phyloP scores from a whole-genome alignment of 1,284 basidiomycete species.

The Cryptococcus jaspeensis region DNA sequence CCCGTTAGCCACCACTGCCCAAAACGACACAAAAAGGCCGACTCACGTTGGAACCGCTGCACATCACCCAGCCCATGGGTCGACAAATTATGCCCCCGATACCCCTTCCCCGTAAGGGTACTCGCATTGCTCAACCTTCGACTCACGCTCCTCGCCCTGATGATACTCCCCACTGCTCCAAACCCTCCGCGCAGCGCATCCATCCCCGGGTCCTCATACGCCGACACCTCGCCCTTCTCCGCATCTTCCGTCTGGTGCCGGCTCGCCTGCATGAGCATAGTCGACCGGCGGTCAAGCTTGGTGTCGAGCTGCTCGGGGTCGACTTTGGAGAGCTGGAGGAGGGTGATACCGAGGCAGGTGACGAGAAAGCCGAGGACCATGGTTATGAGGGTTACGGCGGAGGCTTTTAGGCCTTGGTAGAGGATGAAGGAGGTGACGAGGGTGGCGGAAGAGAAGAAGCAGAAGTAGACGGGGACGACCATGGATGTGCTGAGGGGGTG shows the following conservation, averaged over 20 bases:
- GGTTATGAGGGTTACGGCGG: conserved; percentile 74
- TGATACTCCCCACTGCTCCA: conserved; percentile 82
- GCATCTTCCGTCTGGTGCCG: conserved; percentile 61
- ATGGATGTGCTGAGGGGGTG: conserved; percentile 59
- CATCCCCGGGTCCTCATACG: conserved; percentile 64
- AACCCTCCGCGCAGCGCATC: conserved; percentile 86
- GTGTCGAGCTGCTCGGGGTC: conserved; percentile 57
- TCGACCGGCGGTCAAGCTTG: conserved; percentile 74
- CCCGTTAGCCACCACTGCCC: not conserved
- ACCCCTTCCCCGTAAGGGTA: conserved; percentile 13
- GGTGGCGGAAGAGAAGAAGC: conserved; percentile 76
- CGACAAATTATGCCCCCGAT: conserved; percentile 21
- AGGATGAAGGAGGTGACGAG: conserved; percentile 84
- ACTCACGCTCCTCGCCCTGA: conserved; percentile 63
- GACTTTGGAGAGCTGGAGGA: conserved; percentile 91
- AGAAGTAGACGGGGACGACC: conserved; percentile 69
- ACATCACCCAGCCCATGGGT: conserved; percentile 41
- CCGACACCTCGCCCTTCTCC: conserved; percentile 50
- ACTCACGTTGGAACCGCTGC: conserved; percentile 43
- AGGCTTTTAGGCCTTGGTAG: conserved; percentile 84
- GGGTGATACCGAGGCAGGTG: conserved; percentile 69
- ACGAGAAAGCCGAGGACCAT: conserved; percentile 82
- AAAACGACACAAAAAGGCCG: no score
- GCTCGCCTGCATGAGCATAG: conserved; percentile 76
- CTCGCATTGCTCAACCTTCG: conserved; percentile 35